Conservation (phyloP, 306 rosid species). For the Quercus suber region DNA sequence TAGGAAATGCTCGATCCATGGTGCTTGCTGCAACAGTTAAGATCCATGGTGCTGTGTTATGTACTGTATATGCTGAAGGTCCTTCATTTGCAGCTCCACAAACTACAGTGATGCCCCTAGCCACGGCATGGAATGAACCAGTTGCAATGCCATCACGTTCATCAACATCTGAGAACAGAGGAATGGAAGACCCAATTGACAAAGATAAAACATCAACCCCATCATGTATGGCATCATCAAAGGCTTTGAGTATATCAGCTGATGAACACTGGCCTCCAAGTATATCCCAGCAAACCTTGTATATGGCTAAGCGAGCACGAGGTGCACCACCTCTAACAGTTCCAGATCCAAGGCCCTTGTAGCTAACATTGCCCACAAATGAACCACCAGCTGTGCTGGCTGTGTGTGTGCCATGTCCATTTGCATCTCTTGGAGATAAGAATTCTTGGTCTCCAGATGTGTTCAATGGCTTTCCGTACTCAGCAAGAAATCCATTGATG, state of each 20-base stretch:
- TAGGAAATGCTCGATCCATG: conserved; percentile 43
- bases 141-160: conserved; percentile 24
- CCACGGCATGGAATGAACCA: conserved; percentile 52
- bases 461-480: conserved; percentile 33
- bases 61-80: conserved; percentile 37
- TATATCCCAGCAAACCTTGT: conserved; percentile 51
- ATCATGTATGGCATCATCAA: conserved; percentile 46
- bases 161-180: conserved; percentile 38
- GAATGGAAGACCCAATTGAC: conserved; percentile 37
- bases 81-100: conserved; percentile 42
- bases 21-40: conserved; percentile 47
- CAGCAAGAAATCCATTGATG: conserved; percentile 33
- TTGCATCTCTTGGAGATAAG: conserved; percentile 37
- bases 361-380: conserved; percentile 29
- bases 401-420: conserved; percentile 50
- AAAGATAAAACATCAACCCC: conserved; percentile 48
- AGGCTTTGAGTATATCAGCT: conserved; percentile 46
- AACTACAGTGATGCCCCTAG: conserved; percentile 42
- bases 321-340: conserved; percentile 51
- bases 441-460: conserved; percentile 15
- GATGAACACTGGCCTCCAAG: conserved; percentile 30
- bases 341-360: conserved; percentile 42
- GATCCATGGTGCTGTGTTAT: conserved; percentile 50
- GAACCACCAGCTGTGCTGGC: conserved; percentile 47
- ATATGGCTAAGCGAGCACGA: conserved; percentile 40